Percentiles rank a stretch among this genome's conserved stretches.
These are phyloP conservation scores for Tuber magnatum DNA, from an alignment of 495 filamentous ascomycete genomes.

Conservation along the genomic window DNA sequence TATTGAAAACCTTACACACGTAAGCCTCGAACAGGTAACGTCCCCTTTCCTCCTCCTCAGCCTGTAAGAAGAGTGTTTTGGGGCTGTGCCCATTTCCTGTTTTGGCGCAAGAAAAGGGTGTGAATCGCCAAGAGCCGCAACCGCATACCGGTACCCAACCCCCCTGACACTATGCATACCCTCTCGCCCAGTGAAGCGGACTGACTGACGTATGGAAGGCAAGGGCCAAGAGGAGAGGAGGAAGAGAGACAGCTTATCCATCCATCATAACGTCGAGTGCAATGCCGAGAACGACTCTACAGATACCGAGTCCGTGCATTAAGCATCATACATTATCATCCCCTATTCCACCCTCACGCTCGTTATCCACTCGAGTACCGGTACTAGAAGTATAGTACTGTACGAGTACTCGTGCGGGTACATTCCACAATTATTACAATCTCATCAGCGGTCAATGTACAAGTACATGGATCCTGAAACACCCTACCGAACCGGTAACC, in stretches of 20 bases:
- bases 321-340: too few relatives aligned
- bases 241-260: neutral
- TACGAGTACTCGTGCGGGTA: too few relatives aligned
- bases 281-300: too few relatives aligned
- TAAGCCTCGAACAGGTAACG: neutral
- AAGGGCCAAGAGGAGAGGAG: neutral
- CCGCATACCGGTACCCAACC: neutral
- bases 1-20: neutral
- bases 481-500: slow-evolving; percentile 7
- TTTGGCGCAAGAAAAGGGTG: neutral
- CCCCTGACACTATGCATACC: neutral
- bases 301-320: too few relatives aligned
- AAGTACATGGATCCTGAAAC: slow-evolving; percentile 4
- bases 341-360: too few relatives aligned
- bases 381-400: neutral
- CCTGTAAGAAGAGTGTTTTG: neutral
- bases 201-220: neutral
- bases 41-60: neutral
- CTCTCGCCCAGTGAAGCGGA: neutral
- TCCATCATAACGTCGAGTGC: neutral
- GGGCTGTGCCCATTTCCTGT: neutral
- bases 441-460: neutral
- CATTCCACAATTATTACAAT: neutral
- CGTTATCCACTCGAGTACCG: too few relatives aligned
- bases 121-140: neutral